Evolutionary conservation across 768 basidiomycete species (phyloP).

Genomic region (Lactarius psammicola): DNA sequence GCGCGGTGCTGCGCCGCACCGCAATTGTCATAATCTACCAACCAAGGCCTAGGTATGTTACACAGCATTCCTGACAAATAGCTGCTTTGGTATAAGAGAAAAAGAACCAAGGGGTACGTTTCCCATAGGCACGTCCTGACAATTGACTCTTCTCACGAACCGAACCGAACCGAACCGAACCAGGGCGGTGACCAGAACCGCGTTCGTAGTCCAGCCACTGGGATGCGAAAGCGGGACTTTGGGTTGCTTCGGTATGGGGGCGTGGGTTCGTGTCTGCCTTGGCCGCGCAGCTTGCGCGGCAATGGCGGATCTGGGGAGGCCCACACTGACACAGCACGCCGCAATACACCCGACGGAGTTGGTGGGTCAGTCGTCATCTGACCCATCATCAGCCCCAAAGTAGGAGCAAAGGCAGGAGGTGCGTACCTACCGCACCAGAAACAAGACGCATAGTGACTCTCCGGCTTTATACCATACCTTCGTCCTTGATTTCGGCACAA

Average conservation of each 20-base stretch:
- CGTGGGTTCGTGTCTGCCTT: background rate
- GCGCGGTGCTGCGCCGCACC: background rate
- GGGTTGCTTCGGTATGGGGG: background rate
- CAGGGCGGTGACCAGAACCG: background rate
- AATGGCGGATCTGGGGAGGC: background rate
- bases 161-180: background rate
- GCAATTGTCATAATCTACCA: background rate
- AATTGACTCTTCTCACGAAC: background rate
- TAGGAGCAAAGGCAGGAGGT: background rate
- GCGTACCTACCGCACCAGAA: background rate
- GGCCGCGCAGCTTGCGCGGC: background rate
- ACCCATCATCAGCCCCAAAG: background rate
- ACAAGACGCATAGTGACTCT: background rate
- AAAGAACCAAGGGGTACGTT: background rate
- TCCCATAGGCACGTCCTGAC: background rate
- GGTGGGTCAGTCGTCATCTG: background rate
- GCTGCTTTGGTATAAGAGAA: background rate
- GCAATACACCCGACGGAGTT: background rate
- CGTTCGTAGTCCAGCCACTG: background rate
- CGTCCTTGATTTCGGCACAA: background rate
- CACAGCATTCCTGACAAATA: background rate
- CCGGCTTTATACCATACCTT: background rate
- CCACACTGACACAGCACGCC: background rate
- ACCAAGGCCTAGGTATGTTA: background rate
- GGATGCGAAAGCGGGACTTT: background rate